These are phyloP conservation scores for Fusarium proliferatum DNA, from an alignment of 2,329 filamentous ascomycete genomes.

Conservation along the genomic window DNA sequence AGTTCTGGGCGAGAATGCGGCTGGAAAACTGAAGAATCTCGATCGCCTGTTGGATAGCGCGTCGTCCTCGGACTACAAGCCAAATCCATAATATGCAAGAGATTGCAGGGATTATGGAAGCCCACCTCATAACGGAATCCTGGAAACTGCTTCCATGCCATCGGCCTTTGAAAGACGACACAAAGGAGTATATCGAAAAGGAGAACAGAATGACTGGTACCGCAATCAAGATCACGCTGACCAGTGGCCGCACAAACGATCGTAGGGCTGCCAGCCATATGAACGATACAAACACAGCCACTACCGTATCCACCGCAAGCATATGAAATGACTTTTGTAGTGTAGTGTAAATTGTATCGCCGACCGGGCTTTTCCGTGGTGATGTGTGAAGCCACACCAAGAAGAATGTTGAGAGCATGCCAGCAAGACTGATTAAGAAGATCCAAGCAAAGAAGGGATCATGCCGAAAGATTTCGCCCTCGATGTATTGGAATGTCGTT, in stretches of 20 bases:
- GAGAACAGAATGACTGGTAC: constrained; percentile 89
- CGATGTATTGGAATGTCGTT: constrained; percentile 63
- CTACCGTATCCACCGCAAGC: constrained; percentile 88
- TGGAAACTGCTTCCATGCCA: constrained; percentile 83
- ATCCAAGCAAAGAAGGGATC: constrained; percentile 93
- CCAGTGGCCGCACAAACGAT: constrained; percentile 87
- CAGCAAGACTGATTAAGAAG: constrained; percentile 85
- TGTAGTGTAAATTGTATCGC: constrained; percentile 94
- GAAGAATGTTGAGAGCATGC: constrained; percentile 87
- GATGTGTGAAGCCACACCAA: constrained; percentile 91
- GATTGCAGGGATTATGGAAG: constrained; percentile 79
- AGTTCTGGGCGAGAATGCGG: constrained; percentile 85
- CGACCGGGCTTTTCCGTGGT: constrained; percentile 76
- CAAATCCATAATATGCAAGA: constrained; percentile 84
- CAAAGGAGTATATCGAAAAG: constrained; percentile 90
- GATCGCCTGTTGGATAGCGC: constrained; percentile 83
- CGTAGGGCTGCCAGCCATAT: constrained; percentile 90
- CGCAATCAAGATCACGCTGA: constrained; percentile 82
- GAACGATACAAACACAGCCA: constrained; percentile 88
- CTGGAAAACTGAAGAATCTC: constrained; percentile 93
- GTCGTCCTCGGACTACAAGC: constrained; percentile 81
- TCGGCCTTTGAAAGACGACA: constrained; percentile 85
- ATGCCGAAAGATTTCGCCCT: constrained; percentile 79
- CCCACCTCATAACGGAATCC: constrained; percentile 89
- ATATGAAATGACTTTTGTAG: constrained; percentile 89